Base-by-base conservation (phyloP, 1,139 yeast genomes). In the Blastobotrys capitulatus region DNA sequence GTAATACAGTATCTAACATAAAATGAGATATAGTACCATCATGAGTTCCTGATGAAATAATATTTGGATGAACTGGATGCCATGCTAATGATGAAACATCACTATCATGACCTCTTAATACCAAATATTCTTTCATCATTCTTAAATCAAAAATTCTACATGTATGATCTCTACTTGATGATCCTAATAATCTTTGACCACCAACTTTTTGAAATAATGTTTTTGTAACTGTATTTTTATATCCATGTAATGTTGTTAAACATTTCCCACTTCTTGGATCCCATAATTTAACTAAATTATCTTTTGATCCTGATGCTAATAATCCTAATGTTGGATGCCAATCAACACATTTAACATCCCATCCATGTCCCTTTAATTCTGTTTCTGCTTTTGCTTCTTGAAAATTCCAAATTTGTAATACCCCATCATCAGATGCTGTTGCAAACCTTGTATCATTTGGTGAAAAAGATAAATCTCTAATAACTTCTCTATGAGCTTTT, bases 281-380 rank as follows among this genome's bases (percentile, higher is more conserved):
- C 98, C 98, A 92, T 35, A 92, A 73, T 67, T 90, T 90, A 45
- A 92, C 81, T 59, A 89, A 72, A 66, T 94, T 94, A 68, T 92
- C 99, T 64, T 94, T 92, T 0, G 97, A 90, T 0, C 97, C 77
- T 19, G 72, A 64, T 7, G 67, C 76, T 22, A 73, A 53, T 37
- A 94, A 74, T 0, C 97, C 97, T 65, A 88, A 70, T 16, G 78
- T 75, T 7, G 95, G 87, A 67, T 92, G 99, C 99, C 99, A 92
- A 66, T 92, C 97, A 48, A 95, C 89, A 52, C 92, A 81, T 65
- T 92, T 92, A 31, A 92, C 97, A 69, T 92, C 99, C 99, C 99
- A 92, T 63, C 94, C 96, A 68, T 92, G 99, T 1, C 97, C 98
- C 26, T 82, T 77, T 46, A 92, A 73, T 1, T 80, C 75, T 42